Percentiles rank a stretch among this genome's conserved stretches.
Conservation (phyloP, 2,329 filamentous ascomycete genomes). For the Colletotrichum lindemuthianum region DNA sequence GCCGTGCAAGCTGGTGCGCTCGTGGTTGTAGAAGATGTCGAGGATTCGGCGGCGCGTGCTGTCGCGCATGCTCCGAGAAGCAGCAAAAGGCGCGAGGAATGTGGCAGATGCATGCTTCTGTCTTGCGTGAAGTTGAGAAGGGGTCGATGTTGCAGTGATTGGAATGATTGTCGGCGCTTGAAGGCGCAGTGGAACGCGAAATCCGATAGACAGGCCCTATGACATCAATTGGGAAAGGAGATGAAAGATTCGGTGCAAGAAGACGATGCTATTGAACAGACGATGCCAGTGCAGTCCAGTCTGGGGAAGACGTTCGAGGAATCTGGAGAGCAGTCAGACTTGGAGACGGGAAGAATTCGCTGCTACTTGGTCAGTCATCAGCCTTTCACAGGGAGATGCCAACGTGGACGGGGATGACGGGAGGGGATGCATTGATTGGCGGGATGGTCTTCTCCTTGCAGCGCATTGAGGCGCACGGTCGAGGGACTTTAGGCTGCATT, state of each 20-base stretch:
- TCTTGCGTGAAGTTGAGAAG: constrained; percentile 2
- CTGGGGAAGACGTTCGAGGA: not conserved
- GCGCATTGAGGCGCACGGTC: not conserved
- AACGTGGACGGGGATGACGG: constrained; percentile 19
- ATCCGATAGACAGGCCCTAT: not conserved
- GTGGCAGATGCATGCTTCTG: constrained; percentile 40
- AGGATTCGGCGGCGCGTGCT: constrained; percentile 43
- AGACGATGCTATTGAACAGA: not conserved
- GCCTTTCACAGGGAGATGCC: constrained; percentile 32
- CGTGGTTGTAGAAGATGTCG: constrained; percentile 49
- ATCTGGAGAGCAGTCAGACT: not conserved
- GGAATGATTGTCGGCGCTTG: constrained; percentile 20
- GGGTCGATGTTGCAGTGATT: constrained; percentile 4
- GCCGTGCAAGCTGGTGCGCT: constrained; percentile 64
- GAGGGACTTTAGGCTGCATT: constrained; percentile 9
- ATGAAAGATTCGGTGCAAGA: not conserved
- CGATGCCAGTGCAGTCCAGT: not conserved
- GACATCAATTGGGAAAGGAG: constrained; percentile 24
- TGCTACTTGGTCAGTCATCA: constrained; percentile 33
- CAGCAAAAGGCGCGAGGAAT: constrained; percentile 43
- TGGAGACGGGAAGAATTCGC: not conserved
- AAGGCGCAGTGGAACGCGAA: constrained; percentile 12
- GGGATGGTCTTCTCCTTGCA: constrained; percentile 21
- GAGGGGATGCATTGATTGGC: constrained; percentile 32
- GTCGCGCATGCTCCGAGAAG: constrained; percentile 47